Evolutionary conservation across 768 basidiomycete species (phyloP), one percentile per base, ranked within the genome.

Genomic region (Mycena rosella): DNA sequence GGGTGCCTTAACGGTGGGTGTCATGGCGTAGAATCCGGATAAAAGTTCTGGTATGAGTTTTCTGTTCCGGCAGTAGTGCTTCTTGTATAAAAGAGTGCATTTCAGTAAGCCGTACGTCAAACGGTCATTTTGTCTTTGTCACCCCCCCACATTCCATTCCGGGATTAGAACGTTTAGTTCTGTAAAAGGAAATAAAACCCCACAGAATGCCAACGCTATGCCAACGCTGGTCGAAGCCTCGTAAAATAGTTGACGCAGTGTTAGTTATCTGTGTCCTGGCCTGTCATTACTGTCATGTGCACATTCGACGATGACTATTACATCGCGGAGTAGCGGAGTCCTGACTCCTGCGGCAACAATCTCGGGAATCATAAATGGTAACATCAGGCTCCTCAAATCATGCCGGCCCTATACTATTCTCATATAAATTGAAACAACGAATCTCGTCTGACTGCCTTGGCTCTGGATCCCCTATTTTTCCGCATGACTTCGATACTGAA

Each of bases 1-100:
- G 7, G 61, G 53, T 34, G 40, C 42, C n/a, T 61, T 51, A 17
- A 29, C 53, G 20, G 34, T 36, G 52, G 40, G 53, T 34, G 42
- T 52, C 61, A 63, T 63, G 47, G 38, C 36, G 20, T 20, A 61
- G 27, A 40, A 61, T 59, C 5, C 49, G 26, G 59, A 51, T 48
- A 40, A 51, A 17, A 49, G 47, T 26, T 15, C 32, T 26, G 30
- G 48, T 36, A 51, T 48, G 42, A 47, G 45, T 24, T 57, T 57
- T 24, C 20, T 52, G 14, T 20, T 24, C 18, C 57, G 5, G 17
- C 29, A 36, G 45, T 9, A 22, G 27, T 22, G 18, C 47, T 36
- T 24, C 34, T 38, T 60, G 58, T 48, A 60, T 20, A 22, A 27
- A 36, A 20, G 9, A 38, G 38, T 10, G 0, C 24, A 27, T 57